Percentiles rank a stretch among this genome's conserved stretches.
These are phyloP conservation scores for Plicaturopsis crispa DNA, from an alignment of 768 basidiomycete species.

Conservation along the genomic window DNA sequence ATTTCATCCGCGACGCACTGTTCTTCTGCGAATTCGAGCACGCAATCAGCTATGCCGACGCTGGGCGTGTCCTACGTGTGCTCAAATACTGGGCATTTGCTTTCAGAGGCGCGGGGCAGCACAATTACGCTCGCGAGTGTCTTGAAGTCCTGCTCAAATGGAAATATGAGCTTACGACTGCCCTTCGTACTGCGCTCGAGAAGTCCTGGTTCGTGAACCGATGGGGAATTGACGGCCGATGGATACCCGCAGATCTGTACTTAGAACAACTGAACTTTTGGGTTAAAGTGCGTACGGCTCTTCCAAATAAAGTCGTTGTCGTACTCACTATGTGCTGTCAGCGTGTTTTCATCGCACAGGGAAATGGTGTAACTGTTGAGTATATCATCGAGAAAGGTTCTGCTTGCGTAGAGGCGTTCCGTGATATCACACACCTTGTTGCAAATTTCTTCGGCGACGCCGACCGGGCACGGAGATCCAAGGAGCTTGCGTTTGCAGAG, in stretches of 20 bases:
- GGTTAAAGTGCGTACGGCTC: constrained; percentile 15
- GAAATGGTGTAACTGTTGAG: constrained; percentile 16
- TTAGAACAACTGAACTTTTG: constrained; percentile 22
- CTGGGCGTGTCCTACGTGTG: constrained; percentile 18
- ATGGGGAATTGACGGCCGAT: constrained; percentile 16
- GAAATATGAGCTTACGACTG: constrained; percentile 13
- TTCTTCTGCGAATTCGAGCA: constrained; percentile 20
- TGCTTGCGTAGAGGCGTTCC: constrained; percentile 21
- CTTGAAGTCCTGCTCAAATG: constrained; percentile 11
- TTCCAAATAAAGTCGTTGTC: neutral
- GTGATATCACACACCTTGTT: constrained; percentile 14
- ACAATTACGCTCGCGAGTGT: constrained; percentile 26
- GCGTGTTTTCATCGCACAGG: constrained; percentile 17
- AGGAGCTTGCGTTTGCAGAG: constrained; percentile 14
- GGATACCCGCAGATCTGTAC: constrained; percentile 21
- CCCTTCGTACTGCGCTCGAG: constrained; percentile 12
- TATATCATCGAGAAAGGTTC: constrained; percentile 21
- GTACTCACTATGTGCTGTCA: constrained; percentile 4
- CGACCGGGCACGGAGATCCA: constrained; percentile 12
- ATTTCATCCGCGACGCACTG: constrained; percentile 23
- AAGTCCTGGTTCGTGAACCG: constrained; percentile 21
- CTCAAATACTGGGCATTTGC: constrained; percentile 18
- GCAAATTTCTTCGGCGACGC: constrained; percentile 14
- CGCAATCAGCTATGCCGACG: constrained; percentile 21
- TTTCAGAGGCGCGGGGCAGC: constrained; percentile 22